phyloP scores from a whole-genome alignment of 768 basidiomycete genomes.

The Xanthoconium purpureum region DNA sequence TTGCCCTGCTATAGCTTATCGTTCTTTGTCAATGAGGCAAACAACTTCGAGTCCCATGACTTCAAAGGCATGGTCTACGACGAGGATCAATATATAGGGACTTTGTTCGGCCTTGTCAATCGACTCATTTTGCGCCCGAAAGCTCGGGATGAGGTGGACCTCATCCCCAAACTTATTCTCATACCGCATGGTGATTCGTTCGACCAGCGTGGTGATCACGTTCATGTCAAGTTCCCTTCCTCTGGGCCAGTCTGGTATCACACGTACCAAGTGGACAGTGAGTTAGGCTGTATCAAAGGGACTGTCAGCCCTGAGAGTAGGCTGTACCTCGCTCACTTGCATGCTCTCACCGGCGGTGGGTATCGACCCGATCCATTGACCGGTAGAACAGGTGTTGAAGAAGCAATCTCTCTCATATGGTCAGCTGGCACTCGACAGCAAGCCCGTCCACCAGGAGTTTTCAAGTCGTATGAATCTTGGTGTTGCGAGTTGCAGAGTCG shows the following conservation, averaged over 20 bases:
- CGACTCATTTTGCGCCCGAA: neutral
- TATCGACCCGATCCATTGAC: neutral
- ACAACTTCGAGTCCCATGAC: neutral
- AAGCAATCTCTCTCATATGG: neutral
- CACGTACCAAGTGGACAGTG: neutral
- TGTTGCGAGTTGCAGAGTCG: no score
- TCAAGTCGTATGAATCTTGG: no score
- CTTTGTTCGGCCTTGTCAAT: neutral
- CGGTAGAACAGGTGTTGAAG: neutral
- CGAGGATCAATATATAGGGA: neutral
- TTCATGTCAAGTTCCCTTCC: neutral
- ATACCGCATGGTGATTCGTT: neutral
- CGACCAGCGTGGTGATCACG: neutral
- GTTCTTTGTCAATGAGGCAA: neutral
- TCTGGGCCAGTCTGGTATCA: neutral
- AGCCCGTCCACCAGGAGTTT: no score
- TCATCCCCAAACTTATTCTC: neutral
- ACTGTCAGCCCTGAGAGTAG: neutral
- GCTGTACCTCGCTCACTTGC: neutral
- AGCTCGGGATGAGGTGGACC: neutral
- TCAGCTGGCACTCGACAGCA: neutral
- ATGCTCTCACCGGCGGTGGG: neutral
- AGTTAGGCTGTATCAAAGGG: neutral
- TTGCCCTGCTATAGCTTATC: neutral
- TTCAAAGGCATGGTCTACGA: neutral